These are phyloP conservation scores for Phoma sp. DNA, from an alignment of 2,329 filamentous ascomycete species.

Conservation along the genomic window DNA sequence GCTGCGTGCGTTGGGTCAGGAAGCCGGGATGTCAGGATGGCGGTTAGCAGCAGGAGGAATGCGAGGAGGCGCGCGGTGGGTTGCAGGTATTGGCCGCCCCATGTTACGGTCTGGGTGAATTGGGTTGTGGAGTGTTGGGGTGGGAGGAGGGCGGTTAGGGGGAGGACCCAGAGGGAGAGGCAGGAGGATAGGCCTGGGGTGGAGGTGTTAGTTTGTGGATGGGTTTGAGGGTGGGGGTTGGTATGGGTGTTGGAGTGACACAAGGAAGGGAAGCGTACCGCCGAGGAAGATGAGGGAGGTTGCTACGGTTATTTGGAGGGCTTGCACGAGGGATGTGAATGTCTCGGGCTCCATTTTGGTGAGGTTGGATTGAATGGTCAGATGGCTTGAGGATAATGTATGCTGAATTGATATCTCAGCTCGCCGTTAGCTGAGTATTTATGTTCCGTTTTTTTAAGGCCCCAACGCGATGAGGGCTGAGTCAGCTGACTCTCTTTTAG, in stretches of 20 bases:
- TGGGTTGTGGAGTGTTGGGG: not conserved
- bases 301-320: constrained; percentile 8
- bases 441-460: no score
- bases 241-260: no score
- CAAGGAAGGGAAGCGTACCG: no score
- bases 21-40: not conserved
- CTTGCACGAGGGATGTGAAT: constrained; percentile 3
- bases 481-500: no score
- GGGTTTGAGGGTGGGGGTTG: not conserved
- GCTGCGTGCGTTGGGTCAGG: not conserved
- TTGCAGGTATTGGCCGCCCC: constrained; percentile 13
- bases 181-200: constrained; percentile 14
- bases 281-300: constrained; percentile 13
- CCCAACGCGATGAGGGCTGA: no score
- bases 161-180: constrained; percentile 16
- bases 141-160: constrained; percentile 6
- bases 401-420: no score
- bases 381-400: no score
- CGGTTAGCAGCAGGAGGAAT: not conserved
- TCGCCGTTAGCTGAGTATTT: no score
- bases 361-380: no score
- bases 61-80: constrained; percentile 8
- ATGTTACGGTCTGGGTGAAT: constrained; percentile 13
- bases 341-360: not conserved
- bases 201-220: not conserved